phyloP scores from a whole-genome alignment of 2,329 filamentous ascomycete genomes.

The Pseudogymnoascus sp. region DNA sequence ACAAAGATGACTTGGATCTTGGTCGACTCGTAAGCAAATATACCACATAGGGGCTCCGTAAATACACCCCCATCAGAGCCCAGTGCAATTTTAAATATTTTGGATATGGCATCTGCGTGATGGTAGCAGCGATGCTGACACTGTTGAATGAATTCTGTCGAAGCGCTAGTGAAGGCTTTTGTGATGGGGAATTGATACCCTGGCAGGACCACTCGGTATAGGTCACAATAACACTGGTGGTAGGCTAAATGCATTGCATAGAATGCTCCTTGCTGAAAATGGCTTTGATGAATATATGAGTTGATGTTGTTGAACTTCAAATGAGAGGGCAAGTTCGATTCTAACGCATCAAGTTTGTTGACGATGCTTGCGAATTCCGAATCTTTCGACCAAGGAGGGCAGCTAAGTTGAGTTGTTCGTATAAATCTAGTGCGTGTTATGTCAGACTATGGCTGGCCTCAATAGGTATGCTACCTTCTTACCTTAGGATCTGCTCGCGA shows the following conservation, averaged over 20 bases:
- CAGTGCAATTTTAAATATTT: constrained; percentile 16
- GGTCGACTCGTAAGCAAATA: constrained; percentile 21
- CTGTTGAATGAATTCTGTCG: constrained; percentile 17
- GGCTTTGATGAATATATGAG: constrained; percentile 19
- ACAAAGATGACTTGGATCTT: constrained; percentile 25
- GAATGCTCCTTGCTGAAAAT: constrained; percentile 19
- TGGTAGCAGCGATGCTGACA: constrained; percentile 20
- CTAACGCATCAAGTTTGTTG: constrained; percentile 17
- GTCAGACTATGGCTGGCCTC: background rate
- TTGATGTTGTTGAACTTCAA: constrained; percentile 21
- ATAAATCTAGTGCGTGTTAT: constrained; percentile 14
- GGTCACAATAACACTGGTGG: constrained; percentile 22
- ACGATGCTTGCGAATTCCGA: constrained; percentile 20
- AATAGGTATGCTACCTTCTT: background rate
- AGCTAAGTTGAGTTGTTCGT: constrained; percentile 13
- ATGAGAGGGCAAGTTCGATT: constrained; percentile 19
- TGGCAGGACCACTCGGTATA: constrained; percentile 21
- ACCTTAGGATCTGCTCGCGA: constrained; percentile 8
- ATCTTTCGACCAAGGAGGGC: constrained; percentile 15
- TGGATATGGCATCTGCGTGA: constrained; percentile 21
- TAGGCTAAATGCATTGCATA: constrained; percentile 23
- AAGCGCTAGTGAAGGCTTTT: constrained; percentile 18
- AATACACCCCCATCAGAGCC: constrained; percentile 12
- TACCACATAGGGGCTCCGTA: constrained; percentile 21
- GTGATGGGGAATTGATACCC: constrained; percentile 24